A percentile compares a stretch with the other conserved stretches of the same genome.
phyloP scores from a whole-genome alignment of 2,329 filamentous ascomycete species.

The Xylaria sp. region DNA sequence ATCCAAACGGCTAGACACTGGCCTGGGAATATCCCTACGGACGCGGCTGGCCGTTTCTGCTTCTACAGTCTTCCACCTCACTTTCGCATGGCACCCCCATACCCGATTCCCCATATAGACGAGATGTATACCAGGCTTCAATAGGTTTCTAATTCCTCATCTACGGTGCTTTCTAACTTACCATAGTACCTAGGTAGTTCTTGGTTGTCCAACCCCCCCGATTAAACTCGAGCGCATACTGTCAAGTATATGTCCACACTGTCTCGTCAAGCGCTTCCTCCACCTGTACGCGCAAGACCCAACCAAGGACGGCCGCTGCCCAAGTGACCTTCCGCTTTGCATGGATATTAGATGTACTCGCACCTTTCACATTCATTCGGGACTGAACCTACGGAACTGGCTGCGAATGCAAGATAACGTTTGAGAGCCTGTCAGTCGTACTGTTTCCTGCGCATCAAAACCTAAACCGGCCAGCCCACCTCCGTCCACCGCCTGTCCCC shows the following conservation, averaged over 20 bases:
- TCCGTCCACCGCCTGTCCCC: background rate
- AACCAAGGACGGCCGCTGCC: background rate
- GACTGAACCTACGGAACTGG: background rate
- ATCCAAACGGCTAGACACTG: no score
- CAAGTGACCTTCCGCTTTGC: constrained; percentile 7
- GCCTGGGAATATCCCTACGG: background rate
- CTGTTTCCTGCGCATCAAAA: constrained; percentile 9
- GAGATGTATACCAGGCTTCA: constrained; percentile 6
- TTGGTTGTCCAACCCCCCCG: background rate
- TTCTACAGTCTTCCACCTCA: constrained; percentile 4
- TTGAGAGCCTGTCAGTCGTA: constrained; percentile 8
- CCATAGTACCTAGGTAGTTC: no score
- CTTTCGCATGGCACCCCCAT: constrained; percentile 17
- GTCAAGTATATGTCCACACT: background rate
- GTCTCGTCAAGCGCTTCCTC: no score
- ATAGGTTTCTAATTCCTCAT: constrained; percentile 1
- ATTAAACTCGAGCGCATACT: background rate
- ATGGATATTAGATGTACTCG: constrained; percentile 16
- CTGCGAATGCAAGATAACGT: constrained; percentile 11
- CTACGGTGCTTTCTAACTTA: no score
- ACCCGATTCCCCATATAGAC: background rate
- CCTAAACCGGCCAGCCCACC: constrained; percentile 13
- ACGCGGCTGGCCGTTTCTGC: constrained; percentile 3
- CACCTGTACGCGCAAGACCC: background rate
- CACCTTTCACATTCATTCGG: constrained; percentile 13